Evolutionary conservation across 164 flowering plant species (phyloP).

Genomic region (Macadamia integrifolia): DNA sequence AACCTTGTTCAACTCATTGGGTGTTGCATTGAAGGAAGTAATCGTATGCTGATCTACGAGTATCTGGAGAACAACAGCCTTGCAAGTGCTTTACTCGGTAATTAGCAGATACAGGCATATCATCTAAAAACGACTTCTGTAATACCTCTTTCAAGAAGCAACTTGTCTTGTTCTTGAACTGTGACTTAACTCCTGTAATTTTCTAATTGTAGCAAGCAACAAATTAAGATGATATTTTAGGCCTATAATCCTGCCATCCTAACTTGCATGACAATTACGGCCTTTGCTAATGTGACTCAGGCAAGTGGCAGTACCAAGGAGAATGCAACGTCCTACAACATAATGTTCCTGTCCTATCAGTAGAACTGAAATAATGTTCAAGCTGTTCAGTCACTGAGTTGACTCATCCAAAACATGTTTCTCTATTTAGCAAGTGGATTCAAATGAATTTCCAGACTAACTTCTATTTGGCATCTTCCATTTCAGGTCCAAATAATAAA

Average conservation of each 20-base stretch:
- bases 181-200: not conserved
- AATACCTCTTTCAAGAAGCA: too few species aligned
- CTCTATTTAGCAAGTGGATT: not conserved
- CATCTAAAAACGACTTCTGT: not conserved
- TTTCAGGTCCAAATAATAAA: conserved; percentile 50
- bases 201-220: not conserved
- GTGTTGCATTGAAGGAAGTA: conserved; percentile 59
- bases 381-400: not conserved
- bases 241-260: not conserved
- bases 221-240: not conserved
- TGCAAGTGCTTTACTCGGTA: conserved; percentile 58
- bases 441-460: not conserved
- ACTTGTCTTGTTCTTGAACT: too few species aligned
- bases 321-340: not conserved
- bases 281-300: not conserved
- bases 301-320: not conserved
- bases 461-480: not conserved
- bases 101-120: conserved; percentile 6
- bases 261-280: not conserved
- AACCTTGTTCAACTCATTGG: conserved; percentile 79
- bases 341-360: not conserved
- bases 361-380: not conserved
- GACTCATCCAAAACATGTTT: not conserved
- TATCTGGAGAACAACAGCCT: conserved; percentile 83
- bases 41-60: conserved; percentile 73